Evolutionary conservation across 2,329 filamentous ascomycete species (phyloP), one percentile per base, ranked within the genome.

Genomic region (Lecanosticta acicola): DNA sequence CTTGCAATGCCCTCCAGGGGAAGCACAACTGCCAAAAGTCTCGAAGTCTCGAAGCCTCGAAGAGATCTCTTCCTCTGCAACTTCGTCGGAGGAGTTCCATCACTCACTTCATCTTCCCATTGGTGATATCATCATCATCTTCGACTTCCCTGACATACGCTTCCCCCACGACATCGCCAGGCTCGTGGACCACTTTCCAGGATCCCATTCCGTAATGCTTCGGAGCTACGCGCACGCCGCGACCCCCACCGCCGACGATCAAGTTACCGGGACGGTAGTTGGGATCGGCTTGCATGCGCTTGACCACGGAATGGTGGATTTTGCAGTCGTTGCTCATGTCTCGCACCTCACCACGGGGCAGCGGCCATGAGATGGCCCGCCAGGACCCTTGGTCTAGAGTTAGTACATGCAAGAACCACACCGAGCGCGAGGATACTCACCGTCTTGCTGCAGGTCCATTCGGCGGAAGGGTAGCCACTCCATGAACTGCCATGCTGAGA

Each of bases 361-460:
- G 68, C 0, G 87, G 87, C 84, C 86, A 91, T 7, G 81, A 74
- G 54, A 93, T 91, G 0, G 85, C 83, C 64, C 80, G 83, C 87
- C 87, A 93, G 0, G 79, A 80, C 0, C 85, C 41, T 48, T 9
- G 14, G 7, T n/a, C n/a, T n/a, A n/a, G 16, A 16, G 3, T 21
- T 9, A 16, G 14, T 21, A 19, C 24, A 19, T 18, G 14, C n/a
- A 19, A 21, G 39, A 29, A 34, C 18, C 9, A 40, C 5, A n/a
- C 5, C 13, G 24, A 29, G n/a, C 3, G 3, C 10, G 9, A 20
- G 39, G 4, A 21, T 13, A 14, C 45, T 41, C 35, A 39, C 43
- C 85, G 51, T 90, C 83, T 0, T 71, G 49, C 50, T 81, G 80
- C 5, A 91, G 69, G 56, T 91, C 87, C 84, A 93, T 90, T 18